Evolutionary conservation across 306 rosid genomes (phyloP), one percentile per base, ranked within the genome.

Genomic region (Trifolium fragiferum): DNA sequence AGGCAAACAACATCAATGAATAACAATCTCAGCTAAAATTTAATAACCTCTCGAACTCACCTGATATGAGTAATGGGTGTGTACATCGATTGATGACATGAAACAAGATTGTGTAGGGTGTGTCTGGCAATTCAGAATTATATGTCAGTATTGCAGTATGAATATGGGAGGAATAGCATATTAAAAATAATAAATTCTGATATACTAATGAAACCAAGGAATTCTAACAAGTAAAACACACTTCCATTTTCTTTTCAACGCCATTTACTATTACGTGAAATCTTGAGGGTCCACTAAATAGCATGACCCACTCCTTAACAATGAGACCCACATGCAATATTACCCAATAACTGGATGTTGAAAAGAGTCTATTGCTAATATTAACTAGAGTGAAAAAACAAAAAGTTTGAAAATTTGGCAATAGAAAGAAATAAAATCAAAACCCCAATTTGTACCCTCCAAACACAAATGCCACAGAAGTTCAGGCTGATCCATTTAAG

Each of bases 1-100:
- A 20, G 47, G 77, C 51, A 76, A 54, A 70, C 47, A 81, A 68
- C 57, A 68, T 19, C 38, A 13, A 63, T 43, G 35, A 70, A 77
- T 51, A 51, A 78, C 23, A 54, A 70, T 69, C 30, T 27, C 38
- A n/a, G 61, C 74, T 23, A 70, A 59, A 61, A 63, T 46, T 27
- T 66, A 55, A 64, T 64, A 66, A 33, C 54, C 55, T 66, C 78
- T 66, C 46, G 70, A 75, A 74, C 84, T 47, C 77, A 89, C 98
- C 98, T 93, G 98, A 88, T 93, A 93, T 25, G 98, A 93, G 85
- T 93, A 93, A 85, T 93, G 98, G 66, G 98, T 93, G 82, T 93
- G 98, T 72, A 93, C 65, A 84, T 93, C 98, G 85, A 93, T 88
- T 2, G 98, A 93, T 0, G 98, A 93, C 98, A 93, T 93, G 89